phyloP scores from a whole-genome alignment of 768 basidiomycete genomes.

The Erythrobasidium yunnanense region DNA sequence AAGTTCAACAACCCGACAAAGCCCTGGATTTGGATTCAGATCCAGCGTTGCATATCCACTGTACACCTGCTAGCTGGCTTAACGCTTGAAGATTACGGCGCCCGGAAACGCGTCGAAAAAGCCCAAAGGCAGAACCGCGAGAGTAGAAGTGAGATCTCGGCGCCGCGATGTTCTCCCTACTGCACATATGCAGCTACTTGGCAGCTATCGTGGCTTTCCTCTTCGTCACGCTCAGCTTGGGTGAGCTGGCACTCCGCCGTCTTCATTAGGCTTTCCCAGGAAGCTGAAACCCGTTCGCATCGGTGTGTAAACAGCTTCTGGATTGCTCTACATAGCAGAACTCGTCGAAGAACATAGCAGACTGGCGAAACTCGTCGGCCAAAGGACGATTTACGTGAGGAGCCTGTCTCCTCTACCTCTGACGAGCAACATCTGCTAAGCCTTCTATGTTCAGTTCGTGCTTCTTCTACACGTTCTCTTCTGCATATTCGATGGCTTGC shows the following conservation, averaged over 20 bases:
- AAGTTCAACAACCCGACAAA: neutral
- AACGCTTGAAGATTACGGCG: no score
- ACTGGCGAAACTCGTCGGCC: constrained; percentile 67
- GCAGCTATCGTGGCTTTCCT: constrained; percentile 27
- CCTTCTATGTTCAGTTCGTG: constrained; percentile 44
- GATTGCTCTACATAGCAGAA: constrained; percentile 30
- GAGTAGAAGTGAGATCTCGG: no score
- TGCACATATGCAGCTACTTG: constrained; percentile 24
- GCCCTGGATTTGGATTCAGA: no score
- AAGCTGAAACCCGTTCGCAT: neutral
- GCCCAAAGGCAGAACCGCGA: no score
- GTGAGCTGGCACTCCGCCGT: constrained; percentile 1
- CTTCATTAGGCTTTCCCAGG: neutral
- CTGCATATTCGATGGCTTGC: constrained; percentile 68
- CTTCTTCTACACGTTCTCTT: constrained; percentile 66
- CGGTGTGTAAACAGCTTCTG: neutral
- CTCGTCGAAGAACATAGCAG: constrained; percentile 45
- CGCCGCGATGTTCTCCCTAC: constrained; percentile 9
- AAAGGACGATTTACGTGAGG: constrained; percentile 50
- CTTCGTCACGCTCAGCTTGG: constrained; percentile 30
- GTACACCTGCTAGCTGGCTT: no score
- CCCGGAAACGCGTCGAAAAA: no score
- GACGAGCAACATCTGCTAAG: neutral
- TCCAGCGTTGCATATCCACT: no score
- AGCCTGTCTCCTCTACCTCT: neutral